Evolutionary conservation across 1,139 yeast genomes (phyloP).

Genomic region (Candida smagusa): DNA sequence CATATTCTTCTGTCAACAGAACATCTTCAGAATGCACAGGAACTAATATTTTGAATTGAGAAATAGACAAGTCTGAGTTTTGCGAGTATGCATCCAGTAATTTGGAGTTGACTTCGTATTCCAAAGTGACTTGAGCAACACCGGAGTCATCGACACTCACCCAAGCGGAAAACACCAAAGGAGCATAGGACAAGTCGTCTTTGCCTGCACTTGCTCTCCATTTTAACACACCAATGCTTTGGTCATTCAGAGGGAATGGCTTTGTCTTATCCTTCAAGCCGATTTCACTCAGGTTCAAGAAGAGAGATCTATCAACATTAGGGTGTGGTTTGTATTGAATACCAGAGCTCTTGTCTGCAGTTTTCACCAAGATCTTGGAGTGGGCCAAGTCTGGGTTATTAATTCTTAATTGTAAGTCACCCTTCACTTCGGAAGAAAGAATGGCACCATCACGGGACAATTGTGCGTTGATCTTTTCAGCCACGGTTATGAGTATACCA

Average conservation of each 20-base stretch:
- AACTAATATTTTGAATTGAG: slow-evolving; percentile 59
- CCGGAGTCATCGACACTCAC: slow-evolving; percentile 59
- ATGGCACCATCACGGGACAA: slow-evolving; percentile 84
- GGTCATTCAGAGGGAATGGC: slow-evolving; percentile 89
- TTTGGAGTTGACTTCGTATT: slow-evolving; percentile 63
- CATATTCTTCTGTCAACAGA: slow-evolving; percentile 49
- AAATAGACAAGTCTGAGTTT: slow-evolving; percentile 30
- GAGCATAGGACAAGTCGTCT: slow-evolving; percentile 60
- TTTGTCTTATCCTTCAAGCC: slow-evolving; percentile 74
- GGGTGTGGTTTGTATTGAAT: slow-evolving; percentile 93
- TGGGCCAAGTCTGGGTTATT: slow-evolving; percentile 67
- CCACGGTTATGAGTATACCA: slow-evolving; percentile 75
- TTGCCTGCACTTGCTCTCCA: slow-evolving; percentile 73
- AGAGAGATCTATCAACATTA: slow-evolving; percentile 78
- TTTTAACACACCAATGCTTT: slow-evolving; percentile 84
- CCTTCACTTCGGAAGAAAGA: slow-evolving; percentile 75
- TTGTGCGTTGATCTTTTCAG: slow-evolving; percentile 76
- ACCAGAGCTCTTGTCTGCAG: slow-evolving; percentile 44
- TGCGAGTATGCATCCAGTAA: slow-evolving; percentile 30
- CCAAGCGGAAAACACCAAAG: slow-evolving; percentile 84
- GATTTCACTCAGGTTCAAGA: slow-evolving; percentile 55
- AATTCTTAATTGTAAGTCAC: slow-evolving; percentile 85
- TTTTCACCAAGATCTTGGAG: slow-evolving; percentile 58
- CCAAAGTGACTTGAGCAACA: slow-evolving; percentile 74
- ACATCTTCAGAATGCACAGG: slow-evolving; percentile 64